Evolutionary conservation across 2,329 filamentous ascomycete species (phyloP).

Genomic region (Penicillium sp.): DNA sequence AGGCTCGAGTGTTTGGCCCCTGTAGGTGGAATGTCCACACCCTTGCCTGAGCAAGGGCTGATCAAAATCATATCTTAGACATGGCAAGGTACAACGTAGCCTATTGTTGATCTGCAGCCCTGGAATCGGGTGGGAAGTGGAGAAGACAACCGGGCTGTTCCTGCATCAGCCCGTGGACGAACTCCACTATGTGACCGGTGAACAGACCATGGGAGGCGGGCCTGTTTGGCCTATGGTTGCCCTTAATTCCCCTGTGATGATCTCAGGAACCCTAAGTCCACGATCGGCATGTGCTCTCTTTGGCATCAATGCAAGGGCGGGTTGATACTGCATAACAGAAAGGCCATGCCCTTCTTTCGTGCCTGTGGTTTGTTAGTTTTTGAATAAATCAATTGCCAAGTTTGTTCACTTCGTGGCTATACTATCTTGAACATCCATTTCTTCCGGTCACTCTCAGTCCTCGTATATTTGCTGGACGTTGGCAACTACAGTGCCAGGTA

Average conservation of each 20-base stretch:
- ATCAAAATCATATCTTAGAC: background rate
- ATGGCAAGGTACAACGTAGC: background rate
- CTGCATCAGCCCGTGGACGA: background rate
- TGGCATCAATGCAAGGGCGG: constrained; percentile 21
- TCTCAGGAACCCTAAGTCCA: background rate
- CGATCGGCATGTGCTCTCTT: constrained; percentile 17
- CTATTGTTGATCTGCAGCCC: constrained; percentile 2
- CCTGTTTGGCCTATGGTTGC: constrained; percentile 11
- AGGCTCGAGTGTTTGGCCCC: constrained; percentile 12
- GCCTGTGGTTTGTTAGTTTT: constrained; percentile 2
- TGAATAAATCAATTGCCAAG: constrained; percentile 1
- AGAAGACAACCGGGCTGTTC: constrained; percentile 1
- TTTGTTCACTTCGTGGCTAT: constrained; percentile 11
- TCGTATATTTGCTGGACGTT: constrained; percentile 9
- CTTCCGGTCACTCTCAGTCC: constrained; percentile 4
- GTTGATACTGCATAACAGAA: constrained; percentile 7
- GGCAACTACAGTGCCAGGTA: constrained; percentile 12
- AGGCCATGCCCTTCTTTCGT: constrained; percentile 1
- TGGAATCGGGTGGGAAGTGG: background rate
- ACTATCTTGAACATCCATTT: constrained; percentile 9
- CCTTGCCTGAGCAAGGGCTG: constrained; percentile 26
- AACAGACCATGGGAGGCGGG: constrained; percentile 11
- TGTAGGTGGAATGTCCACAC: constrained; percentile 19
- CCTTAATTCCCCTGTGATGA: constrained; percentile 8
- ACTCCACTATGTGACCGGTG: background rate